A percentile compares a stretch with the other conserved stretches of the same genome.
These are phyloP conservation scores for Kodamaea plutei DNA, from an alignment of 1,139 yeast genomes.

Conservation along the genomic window DNA sequence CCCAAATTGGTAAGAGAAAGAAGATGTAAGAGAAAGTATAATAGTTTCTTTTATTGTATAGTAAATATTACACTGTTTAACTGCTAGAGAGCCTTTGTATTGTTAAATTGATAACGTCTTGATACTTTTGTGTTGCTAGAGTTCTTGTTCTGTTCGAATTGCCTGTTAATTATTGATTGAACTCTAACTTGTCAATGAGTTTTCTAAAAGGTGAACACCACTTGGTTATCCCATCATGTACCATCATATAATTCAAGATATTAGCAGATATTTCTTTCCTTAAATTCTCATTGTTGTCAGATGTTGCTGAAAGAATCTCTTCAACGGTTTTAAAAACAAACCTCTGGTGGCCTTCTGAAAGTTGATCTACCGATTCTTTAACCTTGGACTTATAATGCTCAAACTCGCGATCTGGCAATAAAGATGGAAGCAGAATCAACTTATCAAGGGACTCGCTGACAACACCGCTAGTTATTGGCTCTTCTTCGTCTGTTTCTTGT, in stretches of 20 bases:
- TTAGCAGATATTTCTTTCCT: constrained; percentile 13
- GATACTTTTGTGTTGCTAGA: background rate
- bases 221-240: constrained; percentile 46
- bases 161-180: too few relatives aligned
- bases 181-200: constrained; percentile 35
- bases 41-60: constrained; percentile 10
- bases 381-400: constrained; percentile 35
- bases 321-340: constrained; percentile 17
- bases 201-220: constrained; percentile 59
- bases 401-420: constrained; percentile 32
- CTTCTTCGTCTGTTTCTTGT: too few relatives aligned
- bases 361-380: constrained; percentile 13
- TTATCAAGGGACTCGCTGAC: constrained; percentile 10
- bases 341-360: constrained; percentile 13
- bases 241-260: constrained; percentile 45
- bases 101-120: background rate
- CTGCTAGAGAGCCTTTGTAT: background rate
- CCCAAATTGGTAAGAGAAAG: constrained; percentile 81
- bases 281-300: constrained; percentile 3
- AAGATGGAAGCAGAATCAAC: constrained; percentile 16
- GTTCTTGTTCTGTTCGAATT: too few relatives aligned
- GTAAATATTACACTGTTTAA: constrained; percentile 5
- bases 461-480: background rate
- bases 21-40: constrained; percentile 30
- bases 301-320: constrained; percentile 7